phyloP scores from a whole-genome alignment of 176 grass and related monocot genomes.

The Carex scoparia region DNA sequence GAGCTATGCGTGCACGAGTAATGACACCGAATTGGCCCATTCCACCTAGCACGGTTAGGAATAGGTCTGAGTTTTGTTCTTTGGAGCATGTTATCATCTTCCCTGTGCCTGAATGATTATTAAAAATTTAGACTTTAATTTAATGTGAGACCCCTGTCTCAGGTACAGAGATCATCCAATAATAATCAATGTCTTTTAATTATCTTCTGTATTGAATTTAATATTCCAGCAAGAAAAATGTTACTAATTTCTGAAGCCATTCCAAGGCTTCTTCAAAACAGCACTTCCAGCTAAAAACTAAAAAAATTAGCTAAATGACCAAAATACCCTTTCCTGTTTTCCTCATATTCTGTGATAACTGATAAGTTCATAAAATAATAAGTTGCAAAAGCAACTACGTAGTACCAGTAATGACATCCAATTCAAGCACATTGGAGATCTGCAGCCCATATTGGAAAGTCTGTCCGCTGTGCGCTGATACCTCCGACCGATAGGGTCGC shows the following conservation, averaged over 20 bases:
- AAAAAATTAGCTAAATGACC: neutral
- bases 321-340: neutral
- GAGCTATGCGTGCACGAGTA: slow-evolving; percentile 53
- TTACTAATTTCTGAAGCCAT: neutral
- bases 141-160: neutral
- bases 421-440: slow-evolving; percentile 70
- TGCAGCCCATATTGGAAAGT: slow-evolving; percentile 66
- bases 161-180: neutral
- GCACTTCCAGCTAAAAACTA: neutral
- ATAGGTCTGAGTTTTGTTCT: slow-evolving; percentile 46
- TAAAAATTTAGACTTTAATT: neutral
- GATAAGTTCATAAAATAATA: neutral
- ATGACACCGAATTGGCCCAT: slow-evolving; percentile 84
- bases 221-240: neutral
- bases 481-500: slow-evolving; percentile 91
- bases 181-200: neutral
- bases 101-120: slow-evolving; percentile 39
- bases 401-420: slow-evolving; percentile 92
- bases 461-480: slow-evolving; percentile 51
- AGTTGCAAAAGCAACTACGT: neutral
- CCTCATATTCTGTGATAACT: neutral
- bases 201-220: neutral
- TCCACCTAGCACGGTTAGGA: slow-evolving; percentile 60
- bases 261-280: neutral
- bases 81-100: slow-evolving; percentile 65